Evolutionary conservation across 805 yeast genomes (phyloP).

Genomic region (Monosporozyma siamensis): DNA sequence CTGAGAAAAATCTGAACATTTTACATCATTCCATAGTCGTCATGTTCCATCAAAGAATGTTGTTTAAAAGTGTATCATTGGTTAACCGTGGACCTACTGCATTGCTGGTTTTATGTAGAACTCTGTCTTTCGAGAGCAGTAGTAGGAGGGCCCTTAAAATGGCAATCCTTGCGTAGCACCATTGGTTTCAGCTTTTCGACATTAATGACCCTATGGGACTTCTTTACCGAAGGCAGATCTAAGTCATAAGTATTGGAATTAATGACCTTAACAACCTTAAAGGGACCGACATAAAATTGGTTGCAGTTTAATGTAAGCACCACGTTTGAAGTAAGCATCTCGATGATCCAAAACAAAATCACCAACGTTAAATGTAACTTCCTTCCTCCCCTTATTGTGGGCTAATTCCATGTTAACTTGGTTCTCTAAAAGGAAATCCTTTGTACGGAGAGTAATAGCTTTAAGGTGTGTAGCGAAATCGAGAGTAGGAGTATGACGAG

Average conservation of each 20-base stretch:
- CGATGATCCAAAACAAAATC: constrained; percentile 5
- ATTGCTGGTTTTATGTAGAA: not conserved
- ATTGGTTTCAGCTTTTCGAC: constrained; percentile 2
- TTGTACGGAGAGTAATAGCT: not conserved
- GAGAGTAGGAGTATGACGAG: not conserved
- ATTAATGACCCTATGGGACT: constrained; percentile 7
- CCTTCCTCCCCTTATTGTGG: constrained; percentile 1
- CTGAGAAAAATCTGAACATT: no score
- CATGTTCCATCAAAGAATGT: no score
- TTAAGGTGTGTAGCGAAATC: not conserved
- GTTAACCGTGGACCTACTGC: not conserved
- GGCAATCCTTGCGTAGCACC: not conserved
- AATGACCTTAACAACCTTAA: constrained; percentile 3
- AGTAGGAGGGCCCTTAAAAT: not conserved
- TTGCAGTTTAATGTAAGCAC: constrained; percentile 4
- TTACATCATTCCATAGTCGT: no score
- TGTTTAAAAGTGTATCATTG: no score
- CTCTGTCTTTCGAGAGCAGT: not conserved
- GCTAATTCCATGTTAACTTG: constrained; percentile 1
- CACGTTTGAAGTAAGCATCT: constrained; percentile 6
- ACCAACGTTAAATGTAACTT: not conserved
- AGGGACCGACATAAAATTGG: constrained; percentile 8
- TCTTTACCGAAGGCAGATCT: constrained; percentile 4
- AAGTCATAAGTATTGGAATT: constrained; percentile 7
- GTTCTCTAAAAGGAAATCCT: constrained; percentile 1